These are phyloP conservation scores for Nemania serpens DNA, from an alignment of 2,329 filamentous ascomycete genomes.

Conservation along the genomic window DNA sequence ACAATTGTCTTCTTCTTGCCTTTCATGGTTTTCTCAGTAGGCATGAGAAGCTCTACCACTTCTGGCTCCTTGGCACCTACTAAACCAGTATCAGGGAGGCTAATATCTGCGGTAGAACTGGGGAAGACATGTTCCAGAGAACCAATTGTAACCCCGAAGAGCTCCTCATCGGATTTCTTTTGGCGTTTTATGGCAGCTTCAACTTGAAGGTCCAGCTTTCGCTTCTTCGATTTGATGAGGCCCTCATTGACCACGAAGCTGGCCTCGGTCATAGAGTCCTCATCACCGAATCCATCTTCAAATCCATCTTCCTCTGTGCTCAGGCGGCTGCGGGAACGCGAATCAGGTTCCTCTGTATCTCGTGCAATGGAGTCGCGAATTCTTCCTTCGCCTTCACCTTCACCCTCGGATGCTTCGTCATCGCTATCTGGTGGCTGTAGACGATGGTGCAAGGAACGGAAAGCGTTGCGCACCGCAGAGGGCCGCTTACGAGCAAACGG, in stretches of 20 bases:
- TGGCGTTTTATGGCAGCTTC: conserved; percentile 76
- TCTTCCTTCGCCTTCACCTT: conserved; percentile 71
- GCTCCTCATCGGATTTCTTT: conserved; percentile 79
- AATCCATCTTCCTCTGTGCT: conserved; percentile 62
- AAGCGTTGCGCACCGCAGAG: conserved; percentile 60
- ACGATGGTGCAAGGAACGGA: conserved; percentile 81
- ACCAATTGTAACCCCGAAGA: conserved; percentile 68
- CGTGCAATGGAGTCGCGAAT: conserved; percentile 61
- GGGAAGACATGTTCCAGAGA: conserved; percentile 57
- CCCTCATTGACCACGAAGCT: conserved; percentile 69
- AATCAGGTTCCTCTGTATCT: conserved; percentile 86
- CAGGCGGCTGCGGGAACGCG: conserved; percentile 76
- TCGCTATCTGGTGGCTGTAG: conserved; percentile 75
- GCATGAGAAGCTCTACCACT: conserved; percentile 52
- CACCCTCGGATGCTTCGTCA: conserved; percentile 84
- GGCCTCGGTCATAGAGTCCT: conserved; percentile 72
- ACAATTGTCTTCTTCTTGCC: conserved; percentile 58
- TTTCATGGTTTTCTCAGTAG: conserved; percentile 50
- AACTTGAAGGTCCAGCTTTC: conserved; percentile 73
- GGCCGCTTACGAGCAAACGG: conserved; percentile 68
- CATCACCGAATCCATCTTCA: conserved; percentile 60
- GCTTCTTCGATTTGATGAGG: conserved; percentile 63
- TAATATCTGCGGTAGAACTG: conserved; percentile 54
- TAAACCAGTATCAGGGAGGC: conserved; percentile 52
- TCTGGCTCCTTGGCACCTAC: conserved; percentile 52